A percentile compares a stretch with the other conserved stretches of the same genome.
phyloP scores from a whole-genome alignment of 345 rosid genomes.

The Leavenworthia alabamica region DNA sequence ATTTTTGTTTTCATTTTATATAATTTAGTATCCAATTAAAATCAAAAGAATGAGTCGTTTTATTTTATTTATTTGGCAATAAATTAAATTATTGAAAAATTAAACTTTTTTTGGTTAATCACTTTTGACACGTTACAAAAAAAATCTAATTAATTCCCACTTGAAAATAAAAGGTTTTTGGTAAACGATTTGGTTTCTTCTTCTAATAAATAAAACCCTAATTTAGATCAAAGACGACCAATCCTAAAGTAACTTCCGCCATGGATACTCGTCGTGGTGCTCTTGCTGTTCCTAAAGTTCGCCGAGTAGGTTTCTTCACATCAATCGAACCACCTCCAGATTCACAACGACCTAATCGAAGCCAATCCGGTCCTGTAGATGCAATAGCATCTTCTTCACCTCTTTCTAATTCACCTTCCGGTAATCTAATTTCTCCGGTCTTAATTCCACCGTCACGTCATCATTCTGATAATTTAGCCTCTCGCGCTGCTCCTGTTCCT shows the following conservation, averaged over 20 bases:
- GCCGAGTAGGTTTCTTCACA: conserved; percentile 70
- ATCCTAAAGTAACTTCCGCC: not conserved
- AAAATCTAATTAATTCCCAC: not conserved
- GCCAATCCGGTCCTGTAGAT: conserved; percentile 44
- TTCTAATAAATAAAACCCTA: conserved; percentile 14
- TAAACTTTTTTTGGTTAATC: not conserved
- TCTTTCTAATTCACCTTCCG: conserved; percentile 45
- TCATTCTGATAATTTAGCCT: conserved; percentile 45
- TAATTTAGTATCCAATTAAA: not conserved
- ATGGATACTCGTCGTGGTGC: conserved; percentile 50
- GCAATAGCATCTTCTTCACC: conserved; percentile 36
- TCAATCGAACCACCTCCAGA: conserved; percentile 41
- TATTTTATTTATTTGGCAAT: too few species aligned
- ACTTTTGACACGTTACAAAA: not conserved
- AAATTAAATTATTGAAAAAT: too few species aligned
- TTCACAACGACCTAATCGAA: conserved; percentile 33
- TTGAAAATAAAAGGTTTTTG: conserved; percentile 10
- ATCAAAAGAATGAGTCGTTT: too few species aligned
- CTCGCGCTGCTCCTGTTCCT: conserved; percentile 40
- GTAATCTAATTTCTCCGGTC: conserved; percentile 50
- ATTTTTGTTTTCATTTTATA: too few species aligned
- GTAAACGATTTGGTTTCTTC: not conserved
- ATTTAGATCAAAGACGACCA: not conserved
- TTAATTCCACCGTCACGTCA: conserved; percentile 75
- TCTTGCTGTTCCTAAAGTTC: conserved; percentile 54